These are phyloP conservation scores for Lachancea fermentati DNA, from an alignment of 805 yeast genomes.

Conservation along the genomic window DNA sequence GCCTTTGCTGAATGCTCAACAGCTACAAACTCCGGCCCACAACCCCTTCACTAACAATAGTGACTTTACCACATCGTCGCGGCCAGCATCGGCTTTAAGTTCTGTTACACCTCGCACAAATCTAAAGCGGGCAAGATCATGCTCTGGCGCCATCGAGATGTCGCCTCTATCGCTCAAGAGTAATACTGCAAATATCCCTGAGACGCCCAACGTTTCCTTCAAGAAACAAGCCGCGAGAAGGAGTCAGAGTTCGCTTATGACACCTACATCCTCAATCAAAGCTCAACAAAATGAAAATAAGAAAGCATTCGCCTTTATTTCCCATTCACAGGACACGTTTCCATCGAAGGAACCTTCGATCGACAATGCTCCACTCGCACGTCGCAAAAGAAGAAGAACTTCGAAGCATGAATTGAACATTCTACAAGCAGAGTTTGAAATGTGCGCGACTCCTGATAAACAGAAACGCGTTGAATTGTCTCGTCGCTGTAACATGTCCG, in stretches of 20 bases:
- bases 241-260: constrained; percentile 7
- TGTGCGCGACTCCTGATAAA: constrained; percentile 78
- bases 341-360: constrained; percentile 77
- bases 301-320: constrained; percentile 72
- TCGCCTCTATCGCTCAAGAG: constrained; percentile 12
- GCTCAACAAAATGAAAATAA: constrained; percentile 24
- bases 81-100: neutral
- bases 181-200: neutral
- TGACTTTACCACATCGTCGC: neutral
- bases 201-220: neutral
- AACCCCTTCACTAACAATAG: neutral
- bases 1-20: constrained; percentile 15
- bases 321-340: constrained; percentile 87
- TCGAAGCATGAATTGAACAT: constrained; percentile 80
- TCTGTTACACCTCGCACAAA: constrained; percentile 6
- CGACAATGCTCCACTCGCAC: constrained; percentile 87
- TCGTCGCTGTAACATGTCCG: constrained; percentile 80
- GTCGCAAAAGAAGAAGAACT: constrained; percentile 93
- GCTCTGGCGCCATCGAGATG: constrained; percentile 4
- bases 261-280: constrained; percentile 32
- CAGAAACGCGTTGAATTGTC: constrained; percentile 75
- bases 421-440: constrained; percentile 70
- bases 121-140: constrained; percentile 6
- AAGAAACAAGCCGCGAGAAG: neutral
- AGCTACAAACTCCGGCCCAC: neutral